Evolutionary conservation across 768 basidiomycete genomes (phyloP), one percentile per base, ranked within the genome.

Genomic region (Pulveroboletus ravenelii): DNA sequence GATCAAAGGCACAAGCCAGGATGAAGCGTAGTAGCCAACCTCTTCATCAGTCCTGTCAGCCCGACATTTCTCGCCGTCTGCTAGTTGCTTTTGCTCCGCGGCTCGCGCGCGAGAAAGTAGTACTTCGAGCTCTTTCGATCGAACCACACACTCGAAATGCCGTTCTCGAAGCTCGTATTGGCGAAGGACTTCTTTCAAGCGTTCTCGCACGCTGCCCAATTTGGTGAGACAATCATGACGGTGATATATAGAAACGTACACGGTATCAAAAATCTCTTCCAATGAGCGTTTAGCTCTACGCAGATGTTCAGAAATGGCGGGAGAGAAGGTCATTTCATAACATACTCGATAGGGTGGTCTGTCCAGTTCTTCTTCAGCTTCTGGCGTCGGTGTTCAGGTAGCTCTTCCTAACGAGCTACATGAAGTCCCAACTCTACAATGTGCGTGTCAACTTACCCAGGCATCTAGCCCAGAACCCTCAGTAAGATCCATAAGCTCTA

Each of bases 91-190:
- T 66, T 91, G 88, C 61, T 93, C 91, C 10, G 90, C 89, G 23
- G 88, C 85, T 66, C 90, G 84, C 38, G 91, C 91, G 30, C 89
- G 82, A 42, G 91, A 90, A 14, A 93, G 75, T 17, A 93, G 70
- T 14, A 93, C 87, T 64, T 93, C 91, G 20, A 93, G 78, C 68
- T 93, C 91, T 69, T 93, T 93, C 38, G 91, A 93, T 37, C 91
- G 87, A 49, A 93, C 85, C 27, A 93, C 86, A 56, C 89, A 91
- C 71, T 93, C 91, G 59, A 93, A 93, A 74, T 93, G 91, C 64
- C 83, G 84, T 72, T 93, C 91, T 52, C 91, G 85, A 49, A 92
- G 81, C 62, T 93, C 87, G 63, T 93, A 93, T 63, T 92, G 90
- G 23, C 84, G 81, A 39, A 93, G 79, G 32, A 93, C 80, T 58